Conservation (phyloP, 805 yeast genomes). For the Zygosaccharomyces bisporus region DNA sequence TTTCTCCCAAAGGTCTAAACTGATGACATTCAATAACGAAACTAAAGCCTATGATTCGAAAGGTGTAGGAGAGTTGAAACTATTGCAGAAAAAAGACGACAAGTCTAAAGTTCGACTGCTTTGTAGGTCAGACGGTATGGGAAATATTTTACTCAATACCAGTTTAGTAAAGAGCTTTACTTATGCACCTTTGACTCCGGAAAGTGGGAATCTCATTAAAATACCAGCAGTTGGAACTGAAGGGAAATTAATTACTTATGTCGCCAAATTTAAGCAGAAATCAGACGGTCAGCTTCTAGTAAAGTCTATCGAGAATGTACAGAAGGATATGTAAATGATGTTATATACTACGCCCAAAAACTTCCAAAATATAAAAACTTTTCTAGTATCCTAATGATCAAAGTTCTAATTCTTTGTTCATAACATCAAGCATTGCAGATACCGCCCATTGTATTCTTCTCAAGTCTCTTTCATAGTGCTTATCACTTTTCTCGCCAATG, state of each 20-base stretch:
- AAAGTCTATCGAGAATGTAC: slow-evolving; percentile 32
- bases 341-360: slow-evolving; percentile 1
- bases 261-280: slow-evolving; percentile 63
- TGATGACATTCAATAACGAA: slow-evolving; percentile 55
- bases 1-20: slow-evolving; percentile 66
- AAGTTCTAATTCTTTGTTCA: slow-evolving; percentile 21
- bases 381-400: too few species aligned
- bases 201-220: slow-evolving; percentile 63
- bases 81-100: slow-evolving; percentile 58
- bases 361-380: slow-evolving; percentile 4
- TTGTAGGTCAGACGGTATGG: slow-evolving; percentile 85
- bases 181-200: slow-evolving; percentile 50
- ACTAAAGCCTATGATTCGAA: slow-evolving; percentile 53
- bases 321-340: slow-evolving; percentile 30
- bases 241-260: slow-evolving; percentile 60
- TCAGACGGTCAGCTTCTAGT: slow-evolving; percentile 36
- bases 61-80: slow-evolving; percentile 81
- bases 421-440: slow-evolving; percentile 12
- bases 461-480: slow-evolving; percentile 28
- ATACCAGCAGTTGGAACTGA: slow-evolving; percentile 58
- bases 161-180: slow-evolving; percentile 53
- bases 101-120: slow-evolving; percentile 60
- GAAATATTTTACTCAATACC: slow-evolving; percentile 70
- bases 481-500: slow-evolving; percentile 20
- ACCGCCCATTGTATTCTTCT: slow-evolving; percentile 36